Conservation (phyloP, 768 basidiomycete species). For the Naganishia vaughanmartiniae region DNA sequence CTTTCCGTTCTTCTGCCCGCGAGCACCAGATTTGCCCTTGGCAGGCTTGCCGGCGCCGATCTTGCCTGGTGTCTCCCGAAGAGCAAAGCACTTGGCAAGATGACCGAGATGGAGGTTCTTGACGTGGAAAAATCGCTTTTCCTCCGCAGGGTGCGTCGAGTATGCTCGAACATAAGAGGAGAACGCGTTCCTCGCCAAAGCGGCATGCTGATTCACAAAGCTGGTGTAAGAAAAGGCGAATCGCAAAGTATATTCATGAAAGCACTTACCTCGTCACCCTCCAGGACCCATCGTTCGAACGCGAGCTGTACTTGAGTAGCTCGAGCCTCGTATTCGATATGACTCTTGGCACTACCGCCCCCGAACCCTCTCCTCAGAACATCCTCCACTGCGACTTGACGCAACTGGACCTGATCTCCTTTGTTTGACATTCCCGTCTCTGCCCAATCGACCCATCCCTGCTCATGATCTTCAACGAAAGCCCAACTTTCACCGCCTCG, state of each 20-base stretch:
- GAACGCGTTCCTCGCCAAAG: slow-evolving; percentile 78
- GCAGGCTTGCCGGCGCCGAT: slow-evolving; percentile 32
- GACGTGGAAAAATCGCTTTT: slow-evolving; percentile 96
- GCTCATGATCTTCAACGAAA: slow-evolving; percentile 80
- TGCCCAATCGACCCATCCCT: slow-evolving; percentile 86
- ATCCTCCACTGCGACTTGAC: slow-evolving; percentile 64
- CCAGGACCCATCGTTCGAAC: slow-evolving; percentile 89
- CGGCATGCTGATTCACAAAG: slow-evolving; percentile 61
- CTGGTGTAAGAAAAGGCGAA: slow-evolving; percentile 22
- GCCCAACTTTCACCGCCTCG: slow-evolving; percentile 95
- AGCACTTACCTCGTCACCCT: slow-evolving; percentile 63
- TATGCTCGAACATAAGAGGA: slow-evolving; percentile 92
- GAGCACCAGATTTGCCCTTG: slow-evolving; percentile 33
- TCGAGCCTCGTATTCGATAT: slow-evolving; percentile 71
- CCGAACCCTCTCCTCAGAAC: slow-evolving; percentile 81
- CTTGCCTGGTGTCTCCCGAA: slow-evolving; percentile 47
- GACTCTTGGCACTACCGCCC: slow-evolving; percentile 54
- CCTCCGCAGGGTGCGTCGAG: slow-evolving; percentile 89
- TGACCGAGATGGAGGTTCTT: slow-evolving; percentile 92
- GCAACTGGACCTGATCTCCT: slow-evolving; percentile 57
- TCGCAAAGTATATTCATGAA: neutral
- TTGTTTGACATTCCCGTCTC: slow-evolving; percentile 73
- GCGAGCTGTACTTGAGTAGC: slow-evolving; percentile 94
- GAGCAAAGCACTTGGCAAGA: slow-evolving; percentile 52
- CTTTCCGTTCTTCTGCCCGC: slow-evolving; percentile 36